Evolutionary conservation across 441 rosid genomes (phyloP).

Genomic region (Populus hybrid): DNA sequence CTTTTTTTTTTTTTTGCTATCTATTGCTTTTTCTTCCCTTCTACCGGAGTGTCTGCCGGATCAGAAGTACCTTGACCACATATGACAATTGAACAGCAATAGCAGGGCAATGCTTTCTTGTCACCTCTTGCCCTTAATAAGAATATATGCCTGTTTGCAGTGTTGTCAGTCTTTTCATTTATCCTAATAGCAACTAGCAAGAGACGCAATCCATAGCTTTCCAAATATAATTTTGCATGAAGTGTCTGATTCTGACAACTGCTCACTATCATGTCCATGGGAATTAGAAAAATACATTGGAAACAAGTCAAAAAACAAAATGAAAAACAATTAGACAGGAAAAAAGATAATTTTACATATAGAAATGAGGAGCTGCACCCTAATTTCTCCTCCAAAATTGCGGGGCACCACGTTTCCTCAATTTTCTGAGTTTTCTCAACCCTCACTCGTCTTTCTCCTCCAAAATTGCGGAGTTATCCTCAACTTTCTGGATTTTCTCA

Average conservation of each 20-base stretch:
- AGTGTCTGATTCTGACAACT: not conserved
- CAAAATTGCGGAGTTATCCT: not conserved
- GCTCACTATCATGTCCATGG: not conserved
- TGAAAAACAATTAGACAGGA: not conserved
- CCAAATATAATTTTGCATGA: not conserved
- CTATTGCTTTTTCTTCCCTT: not conserved
- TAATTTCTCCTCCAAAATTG: slow-evolving; percentile 28
- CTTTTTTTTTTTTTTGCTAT: not conserved
- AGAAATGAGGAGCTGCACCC: not conserved
- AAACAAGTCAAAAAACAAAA: not conserved
- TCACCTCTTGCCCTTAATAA: not conserved
- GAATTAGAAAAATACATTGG: not conserved
- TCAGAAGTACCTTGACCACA: not conserved
- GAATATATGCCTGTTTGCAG: not conserved
- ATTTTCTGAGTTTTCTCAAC: slow-evolving; percentile 16
- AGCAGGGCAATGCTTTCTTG: not conserved
- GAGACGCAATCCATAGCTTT: not conserved
- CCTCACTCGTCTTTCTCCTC: slow-evolving; percentile 42
- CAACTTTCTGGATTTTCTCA: slow-evolving; percentile 10
- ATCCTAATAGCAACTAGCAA: not conserved
- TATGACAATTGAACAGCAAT: not conserved
- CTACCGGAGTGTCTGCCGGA: not conserved
- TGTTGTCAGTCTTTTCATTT: not conserved
- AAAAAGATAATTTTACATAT: slow-evolving; percentile 15
- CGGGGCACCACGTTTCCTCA: not conserved